Evolutionary conservation across 768 basidiomycete genomes (phyloP).

Genomic region (Coprinopsis sp.): DNA sequence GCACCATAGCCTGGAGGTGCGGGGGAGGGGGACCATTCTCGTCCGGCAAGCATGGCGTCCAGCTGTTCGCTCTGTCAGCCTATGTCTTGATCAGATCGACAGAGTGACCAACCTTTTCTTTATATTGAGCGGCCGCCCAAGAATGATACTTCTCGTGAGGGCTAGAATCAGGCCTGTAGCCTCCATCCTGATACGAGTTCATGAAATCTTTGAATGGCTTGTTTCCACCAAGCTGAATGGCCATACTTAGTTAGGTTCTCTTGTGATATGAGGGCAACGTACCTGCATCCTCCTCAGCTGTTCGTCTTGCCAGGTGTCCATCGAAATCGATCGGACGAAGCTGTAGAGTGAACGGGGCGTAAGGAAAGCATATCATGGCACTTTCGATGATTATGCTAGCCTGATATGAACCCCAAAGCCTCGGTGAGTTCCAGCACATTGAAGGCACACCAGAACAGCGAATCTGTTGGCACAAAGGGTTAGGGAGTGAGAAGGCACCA

Average conservation of each 20-base stretch:
- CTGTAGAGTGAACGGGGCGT: slow-evolving; percentile 36
- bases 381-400: slow-evolving; percentile 30
- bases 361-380: slow-evolving; percentile 13
- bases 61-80: slow-evolving; percentile 49
- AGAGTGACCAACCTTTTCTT: slow-evolving; percentile 70
- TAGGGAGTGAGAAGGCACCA: slow-evolving; percentile 9
- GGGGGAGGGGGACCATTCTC: slow-evolving; percentile 71
- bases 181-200: slow-evolving; percentile 64
- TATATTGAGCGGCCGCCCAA: slow-evolving; percentile 93
- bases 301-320: slow-evolving; percentile 95
- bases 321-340: slow-evolving; percentile 89
- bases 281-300: slow-evolving; percentile 91
- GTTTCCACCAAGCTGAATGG: slow-evolving; percentile 78
- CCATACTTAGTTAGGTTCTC: slow-evolving; percentile 8
- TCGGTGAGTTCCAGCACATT: slow-evolving; percentile 79
- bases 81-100: slow-evolving; percentile 10
- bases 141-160: slow-evolving; percentile 81
- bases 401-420: slow-evolving; percentile 94
- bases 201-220: slow-evolving; percentile 76
- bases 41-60: slow-evolving; percentile 69
- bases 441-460: slow-evolving; percentile 88
- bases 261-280: slow-evolving; percentile 12
- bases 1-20: slow-evolving; percentile 50
- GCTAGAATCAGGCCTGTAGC: slow-evolving; percentile 58
- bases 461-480: slow-evolving; percentile 42